These are phyloP conservation scores for Debaryomyces udenii DNA, from an alignment of 1,139 yeast genomes.

Conservation along the genomic window DNA sequence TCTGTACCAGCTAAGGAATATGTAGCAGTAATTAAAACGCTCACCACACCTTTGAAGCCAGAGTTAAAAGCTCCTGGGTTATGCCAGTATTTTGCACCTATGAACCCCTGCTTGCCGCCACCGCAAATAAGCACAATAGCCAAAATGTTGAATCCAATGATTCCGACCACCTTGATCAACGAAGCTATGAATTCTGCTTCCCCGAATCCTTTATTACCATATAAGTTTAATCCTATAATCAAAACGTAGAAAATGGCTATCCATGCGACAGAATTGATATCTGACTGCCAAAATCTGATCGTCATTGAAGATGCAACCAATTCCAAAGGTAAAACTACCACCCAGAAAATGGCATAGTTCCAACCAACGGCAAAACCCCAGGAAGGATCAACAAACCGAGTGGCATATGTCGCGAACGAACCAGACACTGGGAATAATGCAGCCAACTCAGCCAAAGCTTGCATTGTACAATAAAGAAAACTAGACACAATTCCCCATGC, in stretches of 20 bases:
- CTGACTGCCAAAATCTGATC: conserved; percentile 64
- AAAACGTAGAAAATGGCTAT: conserved; percentile 63
- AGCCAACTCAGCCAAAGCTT: conserved; percentile 68
- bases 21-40: conserved; percentile 46
- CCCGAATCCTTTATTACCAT: conserved; percentile 67
- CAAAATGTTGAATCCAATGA: conserved; percentile 67
- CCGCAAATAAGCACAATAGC: conserved; percentile 74
- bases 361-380: conserved; percentile 79
- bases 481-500: conserved; percentile 48
- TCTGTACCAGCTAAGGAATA: conserved; percentile 51
- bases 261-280: conserved; percentile 66
- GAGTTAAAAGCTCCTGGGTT: conserved; percentile 65
- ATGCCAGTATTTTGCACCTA: conserved; percentile 61
- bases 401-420: conserved; percentile 68
- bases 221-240: conserved; percentile 57
- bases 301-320: conserved; percentile 73
- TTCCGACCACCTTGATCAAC: conserved; percentile 60
- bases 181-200: conserved; percentile 69
- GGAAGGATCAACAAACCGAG: conserved; percentile 67
- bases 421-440: conserved; percentile 71
- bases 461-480: conserved; percentile 65
- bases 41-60: conserved; percentile 57
- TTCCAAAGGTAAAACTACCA: conserved; percentile 68
- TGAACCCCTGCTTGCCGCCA: conserved; percentile 58
- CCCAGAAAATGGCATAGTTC: conserved; percentile 73